Percentiles rank a stretch among this genome's conserved stretches.
Conservation (phyloP, 164 flowering plant genomes). For the Paratinospora sagittata region DNA sequence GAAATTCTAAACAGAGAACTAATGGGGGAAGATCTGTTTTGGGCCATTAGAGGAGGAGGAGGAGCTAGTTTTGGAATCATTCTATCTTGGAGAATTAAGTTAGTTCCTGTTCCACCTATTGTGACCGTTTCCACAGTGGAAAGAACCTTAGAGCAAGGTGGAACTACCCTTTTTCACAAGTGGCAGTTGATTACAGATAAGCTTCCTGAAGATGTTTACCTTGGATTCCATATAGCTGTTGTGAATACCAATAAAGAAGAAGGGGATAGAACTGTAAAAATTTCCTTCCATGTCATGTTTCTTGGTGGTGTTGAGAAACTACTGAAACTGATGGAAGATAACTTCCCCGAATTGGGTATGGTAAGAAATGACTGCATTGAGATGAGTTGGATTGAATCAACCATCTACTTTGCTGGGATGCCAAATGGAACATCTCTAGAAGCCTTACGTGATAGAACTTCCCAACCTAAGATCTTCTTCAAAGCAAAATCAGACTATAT, state of each 20-base stretch:
- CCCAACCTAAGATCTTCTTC: not conserved
- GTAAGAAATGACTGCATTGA: slow-evolving; percentile 7
- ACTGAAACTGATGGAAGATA: not conserved
- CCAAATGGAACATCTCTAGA: slow-evolving; percentile 1
- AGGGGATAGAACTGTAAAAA: not conserved
- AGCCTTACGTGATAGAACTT: slow-evolving; percentile 1
- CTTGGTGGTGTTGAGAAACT: slow-evolving; percentile 13
- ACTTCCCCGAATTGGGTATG: slow-evolving; percentile 13
- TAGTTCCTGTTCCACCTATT: slow-evolving; percentile 15
- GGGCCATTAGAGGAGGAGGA: slow-evolving; percentile 16
- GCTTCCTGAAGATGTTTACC: slow-evolving; percentile 7
- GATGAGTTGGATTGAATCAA: slow-evolving; percentile 17
- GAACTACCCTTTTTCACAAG: slow-evolving; percentile 7
- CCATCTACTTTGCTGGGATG: slow-evolving; percentile 9
- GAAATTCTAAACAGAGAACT: slow-evolving; percentile 5
- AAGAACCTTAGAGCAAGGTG: slow-evolving; percentile 12
- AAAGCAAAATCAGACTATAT: slow-evolving; percentile 16
- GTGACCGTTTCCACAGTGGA: slow-evolving; percentile 12
- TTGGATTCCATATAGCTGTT: not conserved
- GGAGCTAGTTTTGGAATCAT: slow-evolving; percentile 11
- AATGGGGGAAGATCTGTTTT: slow-evolving; percentile 13
- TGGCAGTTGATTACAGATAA: slow-evolving; percentile 9
- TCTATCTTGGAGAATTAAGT: slow-evolving; percentile 9
- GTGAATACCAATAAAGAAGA: not conserved
- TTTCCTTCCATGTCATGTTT: slow-evolving; percentile 7